Evolutionary conservation across 1,284 basidiomycete species (phyloP).

Genomic region (Coniophora puteana): DNA sequence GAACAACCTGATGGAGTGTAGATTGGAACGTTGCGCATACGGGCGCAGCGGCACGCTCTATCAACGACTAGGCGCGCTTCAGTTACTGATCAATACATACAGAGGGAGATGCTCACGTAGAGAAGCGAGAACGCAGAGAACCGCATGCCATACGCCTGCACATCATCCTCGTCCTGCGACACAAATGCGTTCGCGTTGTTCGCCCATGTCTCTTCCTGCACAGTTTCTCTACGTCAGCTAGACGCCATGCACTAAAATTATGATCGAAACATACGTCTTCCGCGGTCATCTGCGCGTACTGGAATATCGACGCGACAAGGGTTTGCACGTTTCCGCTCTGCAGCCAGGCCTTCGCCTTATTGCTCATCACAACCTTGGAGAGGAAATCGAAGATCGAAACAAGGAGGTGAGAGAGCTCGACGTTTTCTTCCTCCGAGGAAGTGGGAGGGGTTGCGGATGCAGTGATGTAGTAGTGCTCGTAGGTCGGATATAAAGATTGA

Average conservation of each 20-base stretch:
- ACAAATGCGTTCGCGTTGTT: conserved; percentile 90
- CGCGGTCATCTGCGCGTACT: conserved; percentile 83
- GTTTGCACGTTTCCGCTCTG: conserved; percentile 46
- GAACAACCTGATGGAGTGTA: conserved; percentile 53
- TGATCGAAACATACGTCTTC: conserved; percentile 67
- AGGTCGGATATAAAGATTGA: conserved; percentile 60
- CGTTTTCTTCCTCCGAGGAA: conserved; percentile 74
- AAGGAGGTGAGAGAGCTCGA: conserved; percentile 74
- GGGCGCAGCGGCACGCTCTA: conserved; percentile 62
- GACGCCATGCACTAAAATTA: conserved; percentile 1
- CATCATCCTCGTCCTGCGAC: conserved; percentile 93
- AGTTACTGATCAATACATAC: conserved; percentile 1
- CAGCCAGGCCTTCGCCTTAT: conserved; percentile 63
- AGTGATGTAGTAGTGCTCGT: conserved; percentile 66
- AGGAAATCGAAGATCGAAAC: conserved; percentile 83
- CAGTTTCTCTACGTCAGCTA: conserved; percentile 1
- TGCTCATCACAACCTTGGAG: conserved; percentile 57
- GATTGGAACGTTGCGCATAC: conserved; percentile 57
- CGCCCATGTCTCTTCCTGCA: conserved; percentile 87
- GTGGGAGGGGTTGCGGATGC: conserved; percentile 50
- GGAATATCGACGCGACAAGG: conserved; percentile 61
- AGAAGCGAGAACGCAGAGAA: conserved; percentile 85
- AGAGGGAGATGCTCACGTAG: conserved; percentile 44
- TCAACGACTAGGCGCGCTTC: conserved; percentile 51
- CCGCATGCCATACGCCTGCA: conserved; percentile 77